Conservation (phyloP, 768 basidiomycete genomes). For the Boletus speciosus region DNA sequence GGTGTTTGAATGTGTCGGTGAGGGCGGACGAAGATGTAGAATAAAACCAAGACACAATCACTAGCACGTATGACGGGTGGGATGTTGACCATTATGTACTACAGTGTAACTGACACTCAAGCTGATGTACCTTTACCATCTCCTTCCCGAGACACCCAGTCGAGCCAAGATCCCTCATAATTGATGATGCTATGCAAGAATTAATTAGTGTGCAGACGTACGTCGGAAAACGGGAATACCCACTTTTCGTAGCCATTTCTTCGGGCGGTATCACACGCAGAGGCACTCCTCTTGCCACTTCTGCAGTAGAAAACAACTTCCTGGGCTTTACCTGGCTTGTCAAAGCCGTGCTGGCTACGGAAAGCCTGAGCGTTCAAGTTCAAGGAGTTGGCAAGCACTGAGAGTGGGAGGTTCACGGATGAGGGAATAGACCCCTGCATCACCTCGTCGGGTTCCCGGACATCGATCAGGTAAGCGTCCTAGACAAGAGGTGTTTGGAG, state of each 20-base stretch:
- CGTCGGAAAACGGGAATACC: slow-evolving; percentile 22
- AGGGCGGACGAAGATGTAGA: background rate
- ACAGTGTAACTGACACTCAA: slow-evolving; percentile 1
- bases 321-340: slow-evolving; percentile 66
- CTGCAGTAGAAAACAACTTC: slow-evolving; percentile 89
- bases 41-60: background rate
- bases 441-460: slow-evolving; percentile 91
- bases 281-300: slow-evolving; percentile 78
- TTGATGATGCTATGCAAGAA: slow-evolving; percentile 50
- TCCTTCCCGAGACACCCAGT: slow-evolving; percentile 66
- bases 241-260: slow-evolving; percentile 81
- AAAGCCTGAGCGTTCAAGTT: slow-evolving; percentile 55
- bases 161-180: slow-evolving; percentile 85
- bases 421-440: slow-evolving; percentile 91
- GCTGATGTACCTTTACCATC: slow-evolving; percentile 32
- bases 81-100: slow-evolving; percentile 5
- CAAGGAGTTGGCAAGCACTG: slow-evolving; percentile 66
- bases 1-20: background rate
- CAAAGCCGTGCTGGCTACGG: slow-evolving; percentile 62
- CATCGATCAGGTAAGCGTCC: slow-evolving; percentile 78
- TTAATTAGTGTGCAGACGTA: background rate
- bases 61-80: background rate
- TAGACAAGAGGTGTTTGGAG: slow-evolving; percentile 29
- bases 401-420: slow-evolving; percentile 84
- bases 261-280: slow-evolving; percentile 78